These are phyloP conservation scores for Stagonosporopsis cucurbitacearum DNA, from an alignment of 2,329 filamentous ascomycete species.

Conservation along the genomic window DNA sequence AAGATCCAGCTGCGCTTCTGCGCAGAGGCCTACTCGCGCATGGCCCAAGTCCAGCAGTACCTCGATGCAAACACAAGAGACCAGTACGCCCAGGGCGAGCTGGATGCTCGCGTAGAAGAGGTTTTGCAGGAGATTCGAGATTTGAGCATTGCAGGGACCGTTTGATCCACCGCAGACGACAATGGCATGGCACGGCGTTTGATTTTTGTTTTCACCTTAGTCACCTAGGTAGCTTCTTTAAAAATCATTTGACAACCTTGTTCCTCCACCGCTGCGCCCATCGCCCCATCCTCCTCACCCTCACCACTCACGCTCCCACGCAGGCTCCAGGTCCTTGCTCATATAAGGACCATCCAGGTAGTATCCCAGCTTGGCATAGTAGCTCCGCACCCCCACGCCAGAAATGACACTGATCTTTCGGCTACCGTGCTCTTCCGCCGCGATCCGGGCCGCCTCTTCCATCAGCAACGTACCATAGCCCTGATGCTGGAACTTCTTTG, in stretches of 20 bases:
- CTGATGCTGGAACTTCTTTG: conserved; percentile 97
- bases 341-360: conserved; percentile 86
- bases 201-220: background rate
- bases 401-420: conserved; percentile 96
- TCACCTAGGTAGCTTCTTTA: background rate
- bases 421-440: conserved; percentile 91
- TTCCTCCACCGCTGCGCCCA: background rate
- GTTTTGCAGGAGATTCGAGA: conserved; percentile 97
- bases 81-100: conserved; percentile 90
- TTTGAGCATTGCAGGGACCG: conserved; percentile 85
- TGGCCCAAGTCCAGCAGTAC: conserved; percentile 99
- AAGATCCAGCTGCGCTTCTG: conserved; percentile 99
- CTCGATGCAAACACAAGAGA: conserved; percentile 94
- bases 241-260: too few relatives aligned
- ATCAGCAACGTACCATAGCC: conserved; percentile 95
- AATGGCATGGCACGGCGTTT: conserved; percentile 11
- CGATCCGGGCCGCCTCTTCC: conserved; percentile 97
- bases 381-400: conserved; percentile 94
- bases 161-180: conserved; percentile 42
- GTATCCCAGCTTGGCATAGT: conserved; percentile 93
- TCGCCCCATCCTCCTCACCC: background rate
- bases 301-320: conserved; percentile 43
- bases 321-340: conserved; percentile 46
- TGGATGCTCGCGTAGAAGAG: conserved; percentile 91
- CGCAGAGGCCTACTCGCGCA: conserved; percentile 93